These are phyloP conservation scores for Pseudotsuga menziesii DNA, from an alignment of 75 land plant species.

Conservation along the genomic window DNA sequence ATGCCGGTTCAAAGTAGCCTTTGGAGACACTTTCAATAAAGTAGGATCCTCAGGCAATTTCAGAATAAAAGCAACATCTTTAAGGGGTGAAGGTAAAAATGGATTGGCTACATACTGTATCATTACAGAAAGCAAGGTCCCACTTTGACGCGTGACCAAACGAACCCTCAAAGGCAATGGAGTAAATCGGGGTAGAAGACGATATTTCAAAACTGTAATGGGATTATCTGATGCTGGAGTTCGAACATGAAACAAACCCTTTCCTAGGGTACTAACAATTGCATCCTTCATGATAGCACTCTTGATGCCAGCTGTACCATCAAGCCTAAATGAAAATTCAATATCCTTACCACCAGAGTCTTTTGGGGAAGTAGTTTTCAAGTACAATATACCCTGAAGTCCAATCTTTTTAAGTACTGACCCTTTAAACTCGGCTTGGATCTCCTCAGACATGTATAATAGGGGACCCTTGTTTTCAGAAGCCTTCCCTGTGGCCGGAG, in stretches of 20 bases:
- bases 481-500: slow-evolving; percentile 24
- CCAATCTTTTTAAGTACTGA: slow-evolving; percentile 62
- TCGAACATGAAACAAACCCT: slow-evolving; percentile 84
- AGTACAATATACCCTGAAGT: slow-evolving; percentile 58
- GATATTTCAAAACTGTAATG: slow-evolving; percentile 71
- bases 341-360: slow-evolving; percentile 53
- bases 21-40: slow-evolving; percentile 77
- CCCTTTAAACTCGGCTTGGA: slow-evolving; percentile 80
- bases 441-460: slow-evolving; percentile 67
- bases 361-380: slow-evolving; percentile 57
- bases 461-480: slow-evolving; percentile 62
- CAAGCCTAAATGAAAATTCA: slow-evolving; percentile 80
- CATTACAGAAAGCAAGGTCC: slow-evolving; percentile 73
- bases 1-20: slow-evolving; percentile 61
- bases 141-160: slow-evolving; percentile 52
- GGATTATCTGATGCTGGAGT: slow-evolving; percentile 67
- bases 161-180: slow-evolving; percentile 82
- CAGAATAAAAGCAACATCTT: slow-evolving; percentile 65
- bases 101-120: slow-evolving; percentile 93
- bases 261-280: slow-evolving; percentile 67
- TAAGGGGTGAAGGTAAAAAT: slow-evolving; percentile 49
- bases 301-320: slow-evolving; percentile 62
- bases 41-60: slow-evolving; percentile 71
- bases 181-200: slow-evolving; percentile 72
- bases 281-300: slow-evolving; percentile 54